Conservation (phyloP, 768 basidiomycete genomes). For the Phaffia australis region DNA sequence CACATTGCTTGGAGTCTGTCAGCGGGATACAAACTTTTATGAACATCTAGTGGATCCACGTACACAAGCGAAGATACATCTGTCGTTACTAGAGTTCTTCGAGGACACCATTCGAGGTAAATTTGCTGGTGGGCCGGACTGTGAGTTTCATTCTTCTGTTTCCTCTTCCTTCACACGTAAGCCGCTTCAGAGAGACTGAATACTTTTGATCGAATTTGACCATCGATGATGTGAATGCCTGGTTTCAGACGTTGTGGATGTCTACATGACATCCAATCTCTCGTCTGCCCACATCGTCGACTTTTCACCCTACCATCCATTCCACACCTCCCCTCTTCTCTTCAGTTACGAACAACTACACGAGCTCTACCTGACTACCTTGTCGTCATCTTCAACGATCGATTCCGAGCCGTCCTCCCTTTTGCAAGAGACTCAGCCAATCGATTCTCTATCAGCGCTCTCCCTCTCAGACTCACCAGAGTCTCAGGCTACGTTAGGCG, state of each 20-base stretch:
- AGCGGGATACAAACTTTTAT: conserved; percentile 81
- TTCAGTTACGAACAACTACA: conserved; percentile 67
- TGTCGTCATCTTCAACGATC: conserved; percentile 5
- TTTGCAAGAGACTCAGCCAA: background rate
- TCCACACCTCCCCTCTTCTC: conserved; percentile 71
- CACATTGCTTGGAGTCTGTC: conserved; percentile 63
- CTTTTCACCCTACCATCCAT: conserved; percentile 73
- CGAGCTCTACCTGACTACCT: conserved; percentile 34
- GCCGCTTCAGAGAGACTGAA: background rate
- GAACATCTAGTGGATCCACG: conserved; percentile 62
- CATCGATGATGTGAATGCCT: background rate
- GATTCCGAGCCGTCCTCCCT: conserved; percentile 8
- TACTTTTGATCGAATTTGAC: background rate
- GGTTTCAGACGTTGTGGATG: conserved; percentile 64
- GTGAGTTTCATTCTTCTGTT: conserved; percentile 44
- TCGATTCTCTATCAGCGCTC: background rate
- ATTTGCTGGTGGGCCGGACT: conserved; percentile 54
- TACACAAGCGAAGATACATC: conserved; percentile 48
- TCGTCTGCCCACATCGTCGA: conserved; percentile 70
- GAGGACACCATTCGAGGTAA: conserved; percentile 50
- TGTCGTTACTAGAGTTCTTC: conserved; percentile 56
- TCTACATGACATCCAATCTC: conserved; percentile 73
- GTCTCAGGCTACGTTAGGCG: background rate
- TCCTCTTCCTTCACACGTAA: background rate
- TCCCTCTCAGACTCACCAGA: background rate